These are phyloP conservation scores for Dentiscutata heterogama DNA, from an alignment of 371 early-diverging fungal species.

Conservation along the genomic window DNA sequence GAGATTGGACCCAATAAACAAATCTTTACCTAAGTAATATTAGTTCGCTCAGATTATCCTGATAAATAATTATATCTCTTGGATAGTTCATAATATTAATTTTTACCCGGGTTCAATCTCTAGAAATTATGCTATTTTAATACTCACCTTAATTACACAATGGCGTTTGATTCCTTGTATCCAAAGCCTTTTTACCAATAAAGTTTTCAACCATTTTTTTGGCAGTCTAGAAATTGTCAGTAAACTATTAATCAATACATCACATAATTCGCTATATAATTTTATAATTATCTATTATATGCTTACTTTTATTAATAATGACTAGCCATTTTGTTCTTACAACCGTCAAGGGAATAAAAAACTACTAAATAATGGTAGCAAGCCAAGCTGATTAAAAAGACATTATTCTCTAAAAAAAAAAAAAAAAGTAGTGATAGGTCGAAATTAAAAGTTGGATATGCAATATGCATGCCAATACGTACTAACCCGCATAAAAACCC, in stretches of 20 bases:
- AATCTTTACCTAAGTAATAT: no score
- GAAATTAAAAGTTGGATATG: no score
- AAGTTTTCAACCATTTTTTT: constrained; percentile 92
- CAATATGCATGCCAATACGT: no score
- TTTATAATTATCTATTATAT: not conserved
- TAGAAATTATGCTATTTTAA: not conserved
- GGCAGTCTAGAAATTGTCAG: constrained; percentile 70
- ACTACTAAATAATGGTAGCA: constrained; percentile 14
- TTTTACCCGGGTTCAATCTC: no score
- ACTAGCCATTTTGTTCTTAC: not conserved
- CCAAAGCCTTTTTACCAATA: constrained; percentile 85
- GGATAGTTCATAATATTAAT: no score
- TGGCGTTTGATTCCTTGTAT: constrained; percentile 93
- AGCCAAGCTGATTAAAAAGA: not conserved
- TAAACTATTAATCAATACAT: no score
- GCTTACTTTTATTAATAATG: no score
- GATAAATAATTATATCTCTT: no score
- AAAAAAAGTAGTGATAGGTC: constrained; percentile 53
- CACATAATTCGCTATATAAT: no score
- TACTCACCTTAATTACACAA: constrained; percentile 71
- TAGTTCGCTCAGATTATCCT: no score
- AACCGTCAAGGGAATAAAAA: not conserved
- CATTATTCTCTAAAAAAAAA: not conserved
- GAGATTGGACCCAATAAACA: no score
- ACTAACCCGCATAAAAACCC: no score